These are phyloP conservation scores for Colletotrichum falcatum DNA, from an alignment of 2,329 filamentous ascomycete species.

Conservation along the genomic window DNA sequence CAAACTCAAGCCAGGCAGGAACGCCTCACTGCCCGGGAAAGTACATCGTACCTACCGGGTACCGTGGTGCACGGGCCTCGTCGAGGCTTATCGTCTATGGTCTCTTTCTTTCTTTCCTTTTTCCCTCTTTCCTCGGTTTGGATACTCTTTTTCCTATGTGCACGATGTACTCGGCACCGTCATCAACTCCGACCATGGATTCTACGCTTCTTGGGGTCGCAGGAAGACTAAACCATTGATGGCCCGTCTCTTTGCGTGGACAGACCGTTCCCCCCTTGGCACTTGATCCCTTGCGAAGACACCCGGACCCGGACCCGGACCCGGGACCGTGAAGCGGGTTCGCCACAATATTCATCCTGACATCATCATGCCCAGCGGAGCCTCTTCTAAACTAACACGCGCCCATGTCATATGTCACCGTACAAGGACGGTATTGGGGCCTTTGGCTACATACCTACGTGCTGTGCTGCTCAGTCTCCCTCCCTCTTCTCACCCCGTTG, in stretches of 20 bases:
- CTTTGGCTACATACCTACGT: too few relatives aligned
- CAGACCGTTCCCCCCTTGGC: not conserved
- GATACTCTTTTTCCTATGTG: too few relatives aligned
- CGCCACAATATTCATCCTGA: slow-evolving; percentile 37
- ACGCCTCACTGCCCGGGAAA: too few relatives aligned
- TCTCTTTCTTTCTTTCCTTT: not conserved
- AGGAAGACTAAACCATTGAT: not conserved
- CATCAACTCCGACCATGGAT: too few relatives aligned
- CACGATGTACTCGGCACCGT: too few relatives aligned
- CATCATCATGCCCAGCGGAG: slow-evolving; percentile 35
- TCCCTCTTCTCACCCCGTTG: not conserved
- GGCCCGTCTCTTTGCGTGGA: too few relatives aligned
- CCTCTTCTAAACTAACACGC: not conserved
- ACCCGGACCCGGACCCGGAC: not conserved
- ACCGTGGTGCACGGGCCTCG: not conserved
- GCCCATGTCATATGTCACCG: not conserved
- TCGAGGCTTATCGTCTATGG: slow-evolving; percentile 11
- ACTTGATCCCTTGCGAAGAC: not conserved
- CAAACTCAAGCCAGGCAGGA: not conserved
- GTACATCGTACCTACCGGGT: too few relatives aligned
- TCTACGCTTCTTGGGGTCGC: too few relatives aligned
- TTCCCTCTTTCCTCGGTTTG: not conserved
- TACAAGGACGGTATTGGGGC: too few relatives aligned
- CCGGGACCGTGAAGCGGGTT: not conserved
- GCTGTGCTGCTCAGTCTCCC: not conserved